Base-by-base conservation (phyloP, 192 early-diverging fungal genomes). In the Dissophora globulifera region DNA sequence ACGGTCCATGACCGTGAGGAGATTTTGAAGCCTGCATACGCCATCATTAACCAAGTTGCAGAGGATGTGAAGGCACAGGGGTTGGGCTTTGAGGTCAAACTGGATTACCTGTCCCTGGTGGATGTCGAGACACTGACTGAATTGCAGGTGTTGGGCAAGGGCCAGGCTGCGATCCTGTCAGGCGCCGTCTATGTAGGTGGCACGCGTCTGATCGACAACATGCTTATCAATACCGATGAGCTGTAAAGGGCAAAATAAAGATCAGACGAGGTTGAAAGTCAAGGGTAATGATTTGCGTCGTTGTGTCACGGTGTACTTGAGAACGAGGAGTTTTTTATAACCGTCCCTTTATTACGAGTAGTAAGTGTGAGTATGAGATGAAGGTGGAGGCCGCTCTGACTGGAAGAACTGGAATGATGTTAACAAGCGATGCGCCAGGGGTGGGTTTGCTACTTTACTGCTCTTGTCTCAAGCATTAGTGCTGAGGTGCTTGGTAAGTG, bases 121-220 rank as follows among this genome's bases (percentile, higher is more conserved):
- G 82, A 92, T 51, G 90, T 92, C 0, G 81, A 82, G 11, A 82
- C 83, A 1, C 81, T 96, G 67, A 82, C 72, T 7, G 93, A 94
- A 69, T 66, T 90, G 33, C 71, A 74, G 17, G 45, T n/a, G 1
- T 68, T 91, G 1, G 84, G 78, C 15, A 75, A 80, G 29, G 80
- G 80, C 23, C 60, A 79, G 31, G 89, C 89, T 29, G 91, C 91
- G 38, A 92, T 99, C 54, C 78, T 97, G 16, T 93, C 90, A 10
- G 90, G 93, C 20, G 97, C 95, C 7, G 85, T 96, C 42, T 88
- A 84, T 58, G 86, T 96, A 49, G 97, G 95, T 19, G 89, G 83
- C 27, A 95, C 97, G 11, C 84, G 97, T 29, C 84, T 99, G 27
- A 96, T 99, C 57, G 97, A 99, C 80, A 99, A 99, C 80, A 67